Conservation (phyloP, 305 asterid species). For the Fraxinus ornus region DNA sequence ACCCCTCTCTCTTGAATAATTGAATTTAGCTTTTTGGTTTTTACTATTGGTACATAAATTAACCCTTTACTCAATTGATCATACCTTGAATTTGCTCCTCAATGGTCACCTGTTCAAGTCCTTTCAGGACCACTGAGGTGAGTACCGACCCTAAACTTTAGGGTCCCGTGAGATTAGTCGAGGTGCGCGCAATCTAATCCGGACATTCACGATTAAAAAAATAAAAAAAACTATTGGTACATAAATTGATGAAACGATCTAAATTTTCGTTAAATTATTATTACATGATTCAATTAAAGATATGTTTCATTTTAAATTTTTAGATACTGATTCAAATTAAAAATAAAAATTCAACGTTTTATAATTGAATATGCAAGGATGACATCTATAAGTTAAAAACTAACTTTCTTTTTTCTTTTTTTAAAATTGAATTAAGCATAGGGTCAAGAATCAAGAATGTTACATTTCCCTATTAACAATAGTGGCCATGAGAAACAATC, state of each 20-base stretch:
- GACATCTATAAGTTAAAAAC: not conserved
- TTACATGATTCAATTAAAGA: not conserved
- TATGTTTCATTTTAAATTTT: too few species aligned
- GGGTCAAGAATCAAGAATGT: not conserved
- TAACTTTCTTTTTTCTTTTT: too few species aligned
- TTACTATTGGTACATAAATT: not conserved
- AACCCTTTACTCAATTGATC: too few species aligned
- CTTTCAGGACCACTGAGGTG: too few species aligned
- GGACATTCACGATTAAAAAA: too few species aligned
- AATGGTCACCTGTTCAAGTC: too few species aligned
- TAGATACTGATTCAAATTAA: not conserved
- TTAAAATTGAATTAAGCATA: not conserved
- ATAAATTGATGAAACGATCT: not conserved
- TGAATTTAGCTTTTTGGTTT: not conserved
- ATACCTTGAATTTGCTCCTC: too few species aligned
- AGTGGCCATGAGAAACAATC: not conserved
- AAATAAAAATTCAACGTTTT: too few species aligned
- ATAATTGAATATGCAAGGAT: not conserved
- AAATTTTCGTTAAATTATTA: too few species aligned
- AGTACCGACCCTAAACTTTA: too few species aligned
- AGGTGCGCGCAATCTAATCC: too few species aligned
- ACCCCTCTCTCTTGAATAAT: not conserved
- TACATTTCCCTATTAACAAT: not conserved
- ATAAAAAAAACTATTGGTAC: not conserved
- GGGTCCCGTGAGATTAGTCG: too few species aligned